phyloP scores from a whole-genome alignment of 1,284 basidiomycete genomes.

The Ceratobasidium sp. region DNA sequence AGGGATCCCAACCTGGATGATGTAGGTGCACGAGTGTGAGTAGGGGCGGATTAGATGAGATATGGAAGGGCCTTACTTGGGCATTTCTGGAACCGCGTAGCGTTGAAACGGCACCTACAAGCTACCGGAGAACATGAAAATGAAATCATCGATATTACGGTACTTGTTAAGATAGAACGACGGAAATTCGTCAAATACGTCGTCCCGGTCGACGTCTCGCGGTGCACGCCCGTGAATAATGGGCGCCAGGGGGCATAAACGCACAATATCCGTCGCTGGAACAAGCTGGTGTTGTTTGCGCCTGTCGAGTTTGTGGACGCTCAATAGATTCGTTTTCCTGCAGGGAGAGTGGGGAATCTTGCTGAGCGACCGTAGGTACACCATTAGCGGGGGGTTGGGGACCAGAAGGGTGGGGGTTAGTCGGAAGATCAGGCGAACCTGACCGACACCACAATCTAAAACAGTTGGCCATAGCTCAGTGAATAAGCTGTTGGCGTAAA shows the following conservation, averaged over 20 bases:
- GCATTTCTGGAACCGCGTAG: too few relatives aligned
- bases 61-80: too few relatives aligned
- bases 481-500: background rate
- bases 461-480: background rate
- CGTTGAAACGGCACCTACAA: too few relatives aligned
- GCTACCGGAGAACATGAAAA: slow-evolving; percentile 3
- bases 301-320: slow-evolving; percentile 1
- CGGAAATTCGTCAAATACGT: background rate
- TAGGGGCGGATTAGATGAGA: background rate
- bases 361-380: background rate
- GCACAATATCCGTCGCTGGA: slow-evolving; percentile 14
- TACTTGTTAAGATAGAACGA: slow-evolving; percentile 32
- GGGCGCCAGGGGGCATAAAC: slow-evolving; percentile 27
- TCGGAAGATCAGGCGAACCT: background rate
- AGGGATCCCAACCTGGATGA: slow-evolving; percentile 14
- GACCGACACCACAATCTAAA: background rate
- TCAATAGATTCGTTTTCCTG: background rate
- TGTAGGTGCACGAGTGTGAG: slow-evolving; percentile 17
- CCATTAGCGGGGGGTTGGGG: background rate
- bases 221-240: slow-evolving; percentile 17
- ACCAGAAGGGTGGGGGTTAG: background rate
- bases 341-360: slow-evolving; percentile 3
- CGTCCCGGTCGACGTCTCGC: background rate
- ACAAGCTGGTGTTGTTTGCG: background rate
- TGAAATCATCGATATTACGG: slow-evolving; percentile 31